Evolutionary conservation across 129 eudicot genomes (phyloP).

Genomic region (Flaveria bidentis): DNA sequence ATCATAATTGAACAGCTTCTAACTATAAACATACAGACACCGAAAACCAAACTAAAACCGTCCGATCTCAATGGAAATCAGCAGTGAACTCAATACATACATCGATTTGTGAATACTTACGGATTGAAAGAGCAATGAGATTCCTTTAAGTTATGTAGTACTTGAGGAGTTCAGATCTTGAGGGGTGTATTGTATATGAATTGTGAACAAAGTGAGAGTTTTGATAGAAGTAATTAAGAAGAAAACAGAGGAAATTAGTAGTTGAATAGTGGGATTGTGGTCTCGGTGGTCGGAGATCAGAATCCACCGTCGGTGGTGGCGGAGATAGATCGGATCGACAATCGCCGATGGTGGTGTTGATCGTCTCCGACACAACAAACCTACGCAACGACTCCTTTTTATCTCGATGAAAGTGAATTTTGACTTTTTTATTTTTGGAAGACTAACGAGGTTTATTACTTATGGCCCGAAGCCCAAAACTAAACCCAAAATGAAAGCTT

Average conservation of each 20-base stretch:
- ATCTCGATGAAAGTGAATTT: slow-evolving; percentile 10
- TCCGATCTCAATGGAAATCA: slow-evolving; percentile 19
- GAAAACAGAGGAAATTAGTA: neutral
- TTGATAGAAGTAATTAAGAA: slow-evolving; percentile 8
- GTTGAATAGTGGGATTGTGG: slow-evolving; percentile 14
- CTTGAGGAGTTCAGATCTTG: slow-evolving; percentile 30
- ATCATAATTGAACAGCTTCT: neutral
- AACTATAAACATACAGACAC: slow-evolving; percentile 6
- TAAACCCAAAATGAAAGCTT: no score
- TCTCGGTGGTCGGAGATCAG: slow-evolving; percentile 19
- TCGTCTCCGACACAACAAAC: slow-evolving; percentile 29
- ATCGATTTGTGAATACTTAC: slow-evolving; percentile 27
- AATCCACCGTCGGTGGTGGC: slow-evolving; percentile 6
- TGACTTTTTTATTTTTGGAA: neutral
- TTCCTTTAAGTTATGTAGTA: neutral
- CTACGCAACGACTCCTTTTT: slow-evolving; percentile 34
- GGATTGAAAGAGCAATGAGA: slow-evolving; percentile 19
- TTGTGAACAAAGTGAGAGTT: slow-evolving; percentile 18
- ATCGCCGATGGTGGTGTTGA: slow-evolving; percentile 20
- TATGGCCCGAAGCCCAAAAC: neutral
- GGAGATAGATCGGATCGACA: slow-evolving; percentile 33
- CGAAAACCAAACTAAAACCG: neutral
- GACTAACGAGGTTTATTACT: neutral
- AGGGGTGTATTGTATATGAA: slow-evolving; percentile 3
- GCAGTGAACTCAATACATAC: slow-evolving; percentile 12